These are phyloP conservation scores for Extremus antarcticus DNA, from an alignment of 495 filamentous ascomycete species.

Conservation along the genomic window DNA sequence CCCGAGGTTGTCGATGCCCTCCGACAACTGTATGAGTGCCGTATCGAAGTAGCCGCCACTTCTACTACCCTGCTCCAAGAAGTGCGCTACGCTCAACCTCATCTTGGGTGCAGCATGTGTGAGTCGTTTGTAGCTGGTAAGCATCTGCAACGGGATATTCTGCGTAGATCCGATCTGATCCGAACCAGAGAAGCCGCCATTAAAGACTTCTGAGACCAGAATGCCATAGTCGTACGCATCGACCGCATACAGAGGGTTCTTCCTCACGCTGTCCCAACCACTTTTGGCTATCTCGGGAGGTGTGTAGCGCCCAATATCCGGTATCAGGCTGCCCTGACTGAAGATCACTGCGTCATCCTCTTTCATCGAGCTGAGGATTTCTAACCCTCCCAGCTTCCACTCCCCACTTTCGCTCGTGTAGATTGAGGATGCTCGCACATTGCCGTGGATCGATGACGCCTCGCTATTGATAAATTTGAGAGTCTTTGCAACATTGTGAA, in stretches of 20 bases:
- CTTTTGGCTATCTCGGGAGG: constrained; percentile 76
- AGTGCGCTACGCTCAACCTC: constrained; percentile 70
- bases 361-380: constrained; percentile 86
- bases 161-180: constrained; percentile 79
- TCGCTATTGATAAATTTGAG: constrained; percentile 94
- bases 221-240: constrained; percentile 82
- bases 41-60: constrained; percentile 84
- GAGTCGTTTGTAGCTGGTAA: constrained; percentile 77
- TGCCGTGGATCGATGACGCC: constrained; percentile 80
- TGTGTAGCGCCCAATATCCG: constrained; percentile 68
- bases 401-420: constrained; percentile 92
- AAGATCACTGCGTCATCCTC: constrained; percentile 90
- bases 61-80: constrained; percentile 79
- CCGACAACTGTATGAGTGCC: constrained; percentile 77
- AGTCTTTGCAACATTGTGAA: constrained; percentile 81
- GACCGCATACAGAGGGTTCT: constrained; percentile 66
- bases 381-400: constrained; percentile 93
- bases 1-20: constrained; percentile 83
- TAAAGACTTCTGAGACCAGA: constrained; percentile 83
- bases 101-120: constrained; percentile 81
- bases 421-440: constrained; percentile 69
- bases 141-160: constrained; percentile 76
- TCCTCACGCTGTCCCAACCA: constrained; percentile 80
- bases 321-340: constrained; percentile 74
- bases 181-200: constrained; percentile 56